Evolutionary conservation across 345 rosid species (phyloP), one percentile per base, ranked within the genome.

Genomic region (Sisymbrium altissimum): DNA sequence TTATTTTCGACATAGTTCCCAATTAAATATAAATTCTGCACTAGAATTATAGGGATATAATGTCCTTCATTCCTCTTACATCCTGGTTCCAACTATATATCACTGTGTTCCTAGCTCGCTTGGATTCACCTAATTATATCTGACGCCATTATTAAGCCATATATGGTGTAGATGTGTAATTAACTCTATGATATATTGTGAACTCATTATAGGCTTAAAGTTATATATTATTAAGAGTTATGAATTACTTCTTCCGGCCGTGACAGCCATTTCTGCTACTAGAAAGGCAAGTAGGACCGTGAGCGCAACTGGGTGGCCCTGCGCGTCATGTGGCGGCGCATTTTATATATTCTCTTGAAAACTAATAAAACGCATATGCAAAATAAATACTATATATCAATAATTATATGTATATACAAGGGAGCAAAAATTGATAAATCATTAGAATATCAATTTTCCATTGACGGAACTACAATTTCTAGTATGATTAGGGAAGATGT

Each of bases 291-390:
- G 25, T 23, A 23, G 25, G 25, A 23, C 25, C 25, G 25, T 1
- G 25, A 23, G 25, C 3, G 25, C 25, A 23, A 23, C 25, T 23
- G 25, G 25, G 25, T 23, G 25, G 1, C 25, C 25, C 25, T 23
- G 25, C 25, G 25, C 62, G 48, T 52, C 38, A 72, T 72, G 33
- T 63, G 54, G 63, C 76, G 55, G 63, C 55, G 7, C 19, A 8
- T n/a, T 38, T 52, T 41, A n/a, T n/a, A n/a, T n/a, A 9, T 50
- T 18, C 4, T 52, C 53, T 21, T 27, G 4, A 27, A 27, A 27
- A 27, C 29, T 27, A 27, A 27, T 3, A 27, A 27, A 27, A 27
- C 29, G 29, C 46, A 7, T 10, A 15, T 33, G 35, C 54, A 18
- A 63, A 19, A 41, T 9, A 35, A n/a, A 64, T 54, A 32, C 21